Evolutionary conservation across 2,329 filamentous ascomycete genomes (phyloP), one percentile per base, ranked within the genome.

Genomic region (Aplosporella prunicola): DNA sequence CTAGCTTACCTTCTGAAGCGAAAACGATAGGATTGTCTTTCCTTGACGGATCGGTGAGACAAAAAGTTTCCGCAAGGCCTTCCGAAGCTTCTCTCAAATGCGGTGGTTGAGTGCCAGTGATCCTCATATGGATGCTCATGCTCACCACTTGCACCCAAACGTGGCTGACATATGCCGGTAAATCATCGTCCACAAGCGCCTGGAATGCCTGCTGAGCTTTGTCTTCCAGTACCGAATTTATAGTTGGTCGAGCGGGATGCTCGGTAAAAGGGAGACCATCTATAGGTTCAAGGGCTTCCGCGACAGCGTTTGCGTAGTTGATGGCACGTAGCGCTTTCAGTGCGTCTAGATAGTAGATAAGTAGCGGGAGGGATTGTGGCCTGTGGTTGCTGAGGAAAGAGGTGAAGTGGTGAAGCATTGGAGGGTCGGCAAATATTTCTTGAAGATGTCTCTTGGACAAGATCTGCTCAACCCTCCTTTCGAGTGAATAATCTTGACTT

Each of bases 11-110:
- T 67, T 84, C 78, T 3, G 80, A 85, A 5, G 80, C 79, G 56
- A 86, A 84, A 2, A 86, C 74, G 42, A 87, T 82, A 0, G 81
- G 82, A 51, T 86, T 85, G 43, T 85, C 82, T 2, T 71, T 65
- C 40, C 80, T 66, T 1, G 78, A 81, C 7, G 82, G 80, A 53
- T 88, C 82, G 0, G 80, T 82, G 38, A 87, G 56, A 51, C 81
- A 87, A 47, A 86, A 87, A 0, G 84, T 80, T 52, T 87, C 81
- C 0, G 80, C 82, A 41, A 87, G 56, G 0, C 80, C 81, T 53
- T 87, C 80, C 0, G 79, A 82, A n/a, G 80, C 71, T 29, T 82
- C 76, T 28, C 72, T 68, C 16, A 84, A 61, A 47, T 80, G 68
- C 1, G 71, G 62, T 2, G 80, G 74, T 16, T 85, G 55, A 1